Conservation (phyloP, 1,284 basidiomycete species). For the Thelephora terrestris region DNA sequence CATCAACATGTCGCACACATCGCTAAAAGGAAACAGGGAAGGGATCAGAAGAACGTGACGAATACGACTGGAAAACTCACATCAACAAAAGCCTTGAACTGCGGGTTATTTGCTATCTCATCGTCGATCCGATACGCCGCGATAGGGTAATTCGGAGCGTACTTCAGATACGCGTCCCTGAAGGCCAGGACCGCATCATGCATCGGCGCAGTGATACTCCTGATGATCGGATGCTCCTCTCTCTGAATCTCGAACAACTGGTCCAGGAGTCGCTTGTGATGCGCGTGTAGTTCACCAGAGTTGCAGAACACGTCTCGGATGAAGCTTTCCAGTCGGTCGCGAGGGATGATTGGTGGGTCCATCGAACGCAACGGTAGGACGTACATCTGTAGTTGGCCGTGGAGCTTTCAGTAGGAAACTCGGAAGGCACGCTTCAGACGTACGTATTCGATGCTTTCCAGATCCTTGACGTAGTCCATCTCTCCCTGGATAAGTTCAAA, state of each 20-base stretch:
- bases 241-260: too few species aligned
- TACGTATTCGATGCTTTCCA: constrained; percentile 80
- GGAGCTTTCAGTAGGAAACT: constrained; percentile 1
- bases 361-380: constrained; percentile 66
- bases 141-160: constrained; percentile 92
- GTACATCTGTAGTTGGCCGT: constrained; percentile 45
- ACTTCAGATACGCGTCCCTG: constrained; percentile 87
- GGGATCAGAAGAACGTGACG: constrained; percentile 1
- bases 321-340: constrained; percentile 71
- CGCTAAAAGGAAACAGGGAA: too few species aligned
- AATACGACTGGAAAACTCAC: too few species aligned
- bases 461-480: constrained; percentile 87
- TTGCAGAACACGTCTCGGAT: constrained; percentile 92
- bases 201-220: too few species aligned
- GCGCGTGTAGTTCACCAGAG: constrained; percentile 74
- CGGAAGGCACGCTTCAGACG: constrained; percentile 16
- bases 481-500: too few species aligned
- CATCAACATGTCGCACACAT: too few species aligned
- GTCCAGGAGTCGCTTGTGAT: too few species aligned
- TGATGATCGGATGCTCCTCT: too few species aligned
- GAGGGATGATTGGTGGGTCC: too few species aligned
- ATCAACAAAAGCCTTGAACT: too few species aligned
- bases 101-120: too few species aligned
- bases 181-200: constrained; percentile 88
- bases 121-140: too few species aligned